Base-by-base conservation (phyloP, 139 green algal genomes). In the Coccomyxa sp. region DNA sequence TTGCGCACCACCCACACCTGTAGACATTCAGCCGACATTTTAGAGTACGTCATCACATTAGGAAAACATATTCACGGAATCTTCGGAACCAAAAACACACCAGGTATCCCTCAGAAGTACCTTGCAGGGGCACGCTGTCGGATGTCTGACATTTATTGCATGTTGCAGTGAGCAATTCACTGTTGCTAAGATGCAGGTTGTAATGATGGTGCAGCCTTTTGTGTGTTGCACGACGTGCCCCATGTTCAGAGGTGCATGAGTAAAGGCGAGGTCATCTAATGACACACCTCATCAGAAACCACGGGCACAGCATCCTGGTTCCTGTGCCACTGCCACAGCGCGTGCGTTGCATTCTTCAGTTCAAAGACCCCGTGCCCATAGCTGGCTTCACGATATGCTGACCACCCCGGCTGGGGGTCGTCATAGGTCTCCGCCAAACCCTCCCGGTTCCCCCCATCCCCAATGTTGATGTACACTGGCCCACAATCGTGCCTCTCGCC, bases 361-460 rank as follows among this genome's bases (percentile, higher is more conserved):
- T 94, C 80, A 0, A 97, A 81, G 0, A 77, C 81, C 30, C 90
- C 93, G n/a, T 92, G 86, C 14, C 93, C 93, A 77, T 91, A 97
- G 30, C 85, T 91, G 13, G 92, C 86, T 80, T 97, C 93, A 0
- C 92, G 81, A 38, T 89, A 87, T 10, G 91, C 86, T 3, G 81
- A 90, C 87, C 90, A 97, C 17, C 82, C 74, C 0, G 93, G 93
- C 81, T 90, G 85, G 58, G 27, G 58, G 76, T 88, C 84, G 1
- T 87, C 81, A 31, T 76, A 89, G 13, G 81, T 67, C 63, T 82
- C 86, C 28, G 83, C 74, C 31, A 89, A 82, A 21, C 92, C 93
- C 82, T 96, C 92, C 30, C 90, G 85, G 81, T 97, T 97, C 58
- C 94, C 94, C 32, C 94, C 92, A 74, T 97, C 93, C 13, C 93